These are phyloP conservation scores for Phyllosticta capitalensis DNA, from an alignment of 2,329 filamentous ascomycete genomes.

Conservation along the genomic window DNA sequence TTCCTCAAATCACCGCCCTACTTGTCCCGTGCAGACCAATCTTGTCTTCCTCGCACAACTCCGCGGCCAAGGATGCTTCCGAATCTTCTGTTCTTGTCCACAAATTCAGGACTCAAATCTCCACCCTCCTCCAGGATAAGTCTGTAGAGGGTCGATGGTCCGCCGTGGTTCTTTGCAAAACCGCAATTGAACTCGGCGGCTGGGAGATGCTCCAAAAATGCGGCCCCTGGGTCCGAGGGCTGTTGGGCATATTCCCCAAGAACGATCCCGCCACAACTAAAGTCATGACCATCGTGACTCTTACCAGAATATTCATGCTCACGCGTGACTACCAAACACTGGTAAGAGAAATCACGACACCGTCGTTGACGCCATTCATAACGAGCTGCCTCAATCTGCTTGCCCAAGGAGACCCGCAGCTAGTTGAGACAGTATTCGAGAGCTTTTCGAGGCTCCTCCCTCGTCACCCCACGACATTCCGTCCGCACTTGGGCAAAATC, in stretches of 20 bases:
- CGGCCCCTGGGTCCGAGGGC: slow-evolving; percentile 65
- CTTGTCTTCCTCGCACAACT: slow-evolving; percentile 51
- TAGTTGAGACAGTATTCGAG: slow-evolving; percentile 60
- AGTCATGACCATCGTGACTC: slow-evolving; percentile 63
- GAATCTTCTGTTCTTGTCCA: slow-evolving; percentile 65
- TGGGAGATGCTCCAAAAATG: slow-evolving; percentile 69
- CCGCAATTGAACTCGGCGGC: slow-evolving; percentile 70
- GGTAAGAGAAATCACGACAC: slow-evolving; percentile 78
- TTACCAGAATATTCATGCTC: slow-evolving; percentile 75
- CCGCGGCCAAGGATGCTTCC: slow-evolving; percentile 51
- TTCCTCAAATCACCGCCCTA: slow-evolving; percentile 55
- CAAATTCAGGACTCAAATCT: slow-evolving; percentile 70
- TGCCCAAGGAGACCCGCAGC: slow-evolving; percentile 17
- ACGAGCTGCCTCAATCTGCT: slow-evolving; percentile 55
- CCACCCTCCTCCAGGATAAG: slow-evolving; percentile 67
- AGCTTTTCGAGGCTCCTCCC: slow-evolving; percentile 64
- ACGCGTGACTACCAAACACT: slow-evolving; percentile 76
- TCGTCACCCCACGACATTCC: slow-evolving; percentile 74
- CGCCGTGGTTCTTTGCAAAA: slow-evolving; percentile 70
- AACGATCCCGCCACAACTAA: slow-evolving; percentile 67
- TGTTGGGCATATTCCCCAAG: slow-evolving; percentile 71
- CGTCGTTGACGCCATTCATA: slow-evolving; percentile 65
- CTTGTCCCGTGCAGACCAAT: slow-evolving; percentile 47
- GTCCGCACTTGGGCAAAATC: slow-evolving; percentile 63
- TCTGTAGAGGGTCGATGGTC: slow-evolving; percentile 66